Evolutionary conservation across 768 basidiomycete species (phyloP).

Genomic region (Suillus paluster): DNA sequence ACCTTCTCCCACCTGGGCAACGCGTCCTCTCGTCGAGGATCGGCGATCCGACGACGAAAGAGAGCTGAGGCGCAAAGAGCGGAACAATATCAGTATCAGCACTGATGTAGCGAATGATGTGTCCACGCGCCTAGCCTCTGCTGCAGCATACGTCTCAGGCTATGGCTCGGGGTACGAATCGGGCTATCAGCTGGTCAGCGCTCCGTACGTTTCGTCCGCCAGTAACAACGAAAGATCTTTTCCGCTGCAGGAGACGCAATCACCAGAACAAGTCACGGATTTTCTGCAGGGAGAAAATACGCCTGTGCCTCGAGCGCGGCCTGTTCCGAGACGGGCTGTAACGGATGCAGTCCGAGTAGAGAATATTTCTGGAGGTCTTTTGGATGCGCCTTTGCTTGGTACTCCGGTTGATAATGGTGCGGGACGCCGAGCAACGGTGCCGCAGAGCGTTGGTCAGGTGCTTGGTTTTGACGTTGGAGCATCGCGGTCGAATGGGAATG

Average conservation of each 20-base stretch:
- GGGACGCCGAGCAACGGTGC: constrained; percentile 16
- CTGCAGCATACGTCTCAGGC: constrained; percentile 40
- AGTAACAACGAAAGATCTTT: constrained; percentile 29
- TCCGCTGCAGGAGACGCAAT: constrained; percentile 29
- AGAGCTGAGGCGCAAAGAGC: constrained; percentile 19
- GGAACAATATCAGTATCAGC: constrained; percentile 5
- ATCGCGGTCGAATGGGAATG: constrained; percentile 16
- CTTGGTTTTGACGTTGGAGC: constrained; percentile 21
- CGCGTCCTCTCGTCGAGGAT: constrained; percentile 33
- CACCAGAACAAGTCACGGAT: constrained; percentile 29
- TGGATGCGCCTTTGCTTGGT: constrained; percentile 19
- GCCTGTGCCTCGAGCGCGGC: constrained; percentile 24
- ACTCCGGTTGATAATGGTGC: constrained; percentile 18
- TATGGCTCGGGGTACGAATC: constrained; percentile 41
- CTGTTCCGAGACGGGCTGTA: constrained; percentile 29
- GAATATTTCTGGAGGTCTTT: constrained; percentile 14
- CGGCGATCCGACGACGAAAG: constrained; percentile 35
- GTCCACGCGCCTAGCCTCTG: constrained; percentile 34
- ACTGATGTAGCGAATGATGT: constrained; percentile 9
- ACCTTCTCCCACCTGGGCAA: constrained; percentile 35
- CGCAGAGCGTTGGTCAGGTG: constrained; percentile 20
- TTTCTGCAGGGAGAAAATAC: constrained; percentile 33
- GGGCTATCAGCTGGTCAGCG: constrained; percentile 27
- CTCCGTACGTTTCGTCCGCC: constrained; percentile 25
- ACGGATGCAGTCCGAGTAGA: constrained; percentile 22